phyloP scores from a whole-genome alignment of 2,329 filamentous ascomycete species.

The Dactylella cylindrospora region DNA sequence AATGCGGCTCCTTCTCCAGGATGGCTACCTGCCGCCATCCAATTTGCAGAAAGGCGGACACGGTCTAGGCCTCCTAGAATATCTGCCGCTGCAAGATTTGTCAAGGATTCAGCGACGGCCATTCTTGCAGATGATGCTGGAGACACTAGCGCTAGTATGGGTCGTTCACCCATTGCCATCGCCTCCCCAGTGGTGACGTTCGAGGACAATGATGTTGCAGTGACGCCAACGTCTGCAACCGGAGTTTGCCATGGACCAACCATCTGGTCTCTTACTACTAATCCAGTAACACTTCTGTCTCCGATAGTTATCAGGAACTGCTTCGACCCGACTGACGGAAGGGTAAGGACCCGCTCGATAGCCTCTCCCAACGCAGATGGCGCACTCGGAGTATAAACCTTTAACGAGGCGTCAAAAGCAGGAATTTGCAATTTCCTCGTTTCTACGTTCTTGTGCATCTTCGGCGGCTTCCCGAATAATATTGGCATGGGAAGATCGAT shows the following conservation, averaged over 20 bases:
- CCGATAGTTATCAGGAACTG: slow-evolving; percentile 96
- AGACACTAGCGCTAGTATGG: slow-evolving; percentile 83
- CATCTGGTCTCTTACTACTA: slow-evolving; percentile 89
- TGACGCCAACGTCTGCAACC: slow-evolving; percentile 91
- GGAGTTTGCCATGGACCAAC: slow-evolving; percentile 95
- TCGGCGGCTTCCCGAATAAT: slow-evolving; percentile 84
- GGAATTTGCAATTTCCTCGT: slow-evolving; percentile 68
- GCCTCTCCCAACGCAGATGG: slow-evolving; percentile 66
- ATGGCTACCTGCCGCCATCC: slow-evolving; percentile 97
- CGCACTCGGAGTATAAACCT: slow-evolving; percentile 64
- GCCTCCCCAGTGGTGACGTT: slow-evolving; percentile 81
- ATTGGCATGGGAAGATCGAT: slow-evolving; percentile 89
- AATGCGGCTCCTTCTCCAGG: slow-evolving; percentile 87
- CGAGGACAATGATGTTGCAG: slow-evolving; percentile 73
- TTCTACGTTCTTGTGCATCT: slow-evolving; percentile 72
- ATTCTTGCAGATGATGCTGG: slow-evolving; percentile 88
- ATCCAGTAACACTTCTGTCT: slow-evolving; percentile 85
- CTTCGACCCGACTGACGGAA: slow-evolving; percentile 94
- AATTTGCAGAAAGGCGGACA: slow-evolving; percentile 90
- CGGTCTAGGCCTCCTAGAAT: slow-evolving; percentile 71
- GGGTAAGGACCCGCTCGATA: slow-evolving; percentile 74
- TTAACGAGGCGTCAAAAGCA: slow-evolving; percentile 73
- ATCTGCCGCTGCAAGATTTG: slow-evolving; percentile 86
- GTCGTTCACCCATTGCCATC: slow-evolving; percentile 97
- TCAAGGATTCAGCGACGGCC: slow-evolving; percentile 89